phyloP scores from a whole-genome alignment of 768 basidiomycete genomes.

The Boletellus emodensis region DNA sequence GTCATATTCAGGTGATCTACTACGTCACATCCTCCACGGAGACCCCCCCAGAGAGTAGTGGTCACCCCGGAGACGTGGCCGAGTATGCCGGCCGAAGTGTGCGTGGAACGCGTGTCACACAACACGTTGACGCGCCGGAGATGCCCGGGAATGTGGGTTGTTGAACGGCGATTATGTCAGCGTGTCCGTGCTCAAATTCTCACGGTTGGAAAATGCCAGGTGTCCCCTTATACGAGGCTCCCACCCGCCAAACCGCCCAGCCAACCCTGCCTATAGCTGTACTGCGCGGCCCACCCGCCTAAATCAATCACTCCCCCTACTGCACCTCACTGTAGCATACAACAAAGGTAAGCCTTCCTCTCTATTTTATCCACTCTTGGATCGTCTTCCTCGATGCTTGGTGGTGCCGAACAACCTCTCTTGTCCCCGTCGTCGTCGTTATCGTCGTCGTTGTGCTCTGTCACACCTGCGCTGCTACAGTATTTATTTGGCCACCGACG shows the following conservation, averaged over 20 bases:
- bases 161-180: constrained; percentile 34
- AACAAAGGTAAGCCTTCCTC: constrained; percentile 26
- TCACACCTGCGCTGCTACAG: constrained; percentile 17
- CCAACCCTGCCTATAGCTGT: constrained; percentile 38
- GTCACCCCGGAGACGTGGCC: constrained; percentile 11
- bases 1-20: not conserved
- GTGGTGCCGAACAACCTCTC: constrained; percentile 13
- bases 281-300: constrained; percentile 33
- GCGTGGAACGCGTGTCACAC: not conserved
- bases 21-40: not conserved
- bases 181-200: constrained; percentile 35
- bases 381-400: constrained; percentile 24
- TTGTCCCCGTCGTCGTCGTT: constrained; percentile 6
- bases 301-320: constrained; percentile 28
- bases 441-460: constrained; percentile 28
- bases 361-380: constrained; percentile 18
- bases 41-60: constrained; percentile 17
- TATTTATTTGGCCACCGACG: constrained; percentile 39
- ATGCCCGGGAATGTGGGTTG: constrained; percentile 21
- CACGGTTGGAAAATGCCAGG: constrained; percentile 30
- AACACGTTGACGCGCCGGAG: constrained; percentile 23
- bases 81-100: constrained; percentile 21
- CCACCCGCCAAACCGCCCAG: constrained; percentile 37
- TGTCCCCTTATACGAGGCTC: constrained; percentile 35
- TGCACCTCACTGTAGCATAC: constrained; percentile 25